Evolutionary conservation across 2,329 filamentous ascomycete genomes (phyloP).

Genomic region (Periconia digitata): DNA sequence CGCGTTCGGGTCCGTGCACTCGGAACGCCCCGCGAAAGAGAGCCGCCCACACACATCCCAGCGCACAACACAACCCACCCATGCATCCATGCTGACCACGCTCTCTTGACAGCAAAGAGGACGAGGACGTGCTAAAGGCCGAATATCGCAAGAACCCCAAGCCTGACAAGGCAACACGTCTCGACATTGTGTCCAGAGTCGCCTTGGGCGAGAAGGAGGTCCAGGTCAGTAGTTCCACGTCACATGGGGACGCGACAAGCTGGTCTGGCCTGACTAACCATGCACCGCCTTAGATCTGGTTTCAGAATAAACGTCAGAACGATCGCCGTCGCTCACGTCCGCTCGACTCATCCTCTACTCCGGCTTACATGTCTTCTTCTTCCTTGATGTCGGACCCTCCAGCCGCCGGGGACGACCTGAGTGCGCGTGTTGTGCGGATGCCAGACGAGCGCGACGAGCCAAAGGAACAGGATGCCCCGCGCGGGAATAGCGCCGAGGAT

Average conservation of each 20-base stretch:
- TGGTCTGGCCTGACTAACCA: conserved; percentile 34
- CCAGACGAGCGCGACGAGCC: conserved; percentile 20
- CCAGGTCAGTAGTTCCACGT: conserved; percentile 66
- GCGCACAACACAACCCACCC: conserved; percentile 9
- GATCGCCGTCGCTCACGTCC: conserved; percentile 87
- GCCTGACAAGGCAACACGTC: conserved; percentile 85
- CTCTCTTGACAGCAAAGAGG: conserved; percentile 56
- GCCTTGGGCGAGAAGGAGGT: conserved; percentile 94
- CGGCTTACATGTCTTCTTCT: conserved; percentile 39
- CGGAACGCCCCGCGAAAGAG: not conserved
- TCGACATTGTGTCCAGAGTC: conserved; percentile 81
- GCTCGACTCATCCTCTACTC: conserved; percentile 48
- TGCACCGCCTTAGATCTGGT: conserved; percentile 75
- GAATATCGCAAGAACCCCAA: conserved; percentile 85
- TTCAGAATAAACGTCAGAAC: conserved; percentile 93
- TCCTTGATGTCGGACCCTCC: conserved; percentile 40
- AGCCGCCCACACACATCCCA: not conserved
- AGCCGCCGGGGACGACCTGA: conserved; percentile 29
- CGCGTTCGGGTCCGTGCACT: conserved; percentile 22
- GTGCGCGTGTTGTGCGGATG: conserved; percentile 16
- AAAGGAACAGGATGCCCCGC: conserved; percentile 8
- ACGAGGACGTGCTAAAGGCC: conserved; percentile 84
- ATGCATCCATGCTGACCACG: conserved; percentile 24
- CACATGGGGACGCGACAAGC: conserved; percentile 24
- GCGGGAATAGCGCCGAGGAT: not conserved